Conservation (phyloP, 2,329 filamentous ascomycete species). For the Fusarium algeriense region DNA sequence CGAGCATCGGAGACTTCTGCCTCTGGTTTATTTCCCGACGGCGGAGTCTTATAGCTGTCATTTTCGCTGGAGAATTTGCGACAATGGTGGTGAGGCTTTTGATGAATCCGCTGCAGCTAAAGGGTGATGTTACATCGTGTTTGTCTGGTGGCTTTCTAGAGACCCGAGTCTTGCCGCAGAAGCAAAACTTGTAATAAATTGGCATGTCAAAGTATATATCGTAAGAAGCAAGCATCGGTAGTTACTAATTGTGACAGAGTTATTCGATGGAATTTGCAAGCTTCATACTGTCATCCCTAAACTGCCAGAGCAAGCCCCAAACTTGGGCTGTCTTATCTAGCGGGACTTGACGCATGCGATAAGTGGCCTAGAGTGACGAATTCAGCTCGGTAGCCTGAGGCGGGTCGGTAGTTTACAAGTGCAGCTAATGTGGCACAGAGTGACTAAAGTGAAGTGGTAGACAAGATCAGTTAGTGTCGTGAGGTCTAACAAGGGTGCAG, state of each 20-base stretch:
- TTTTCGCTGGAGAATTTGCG: background rate
- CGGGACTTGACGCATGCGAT: too few species aligned
- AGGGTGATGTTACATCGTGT: background rate
- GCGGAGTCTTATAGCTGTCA: background rate
- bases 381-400: background rate
- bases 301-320: too few species aligned
- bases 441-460: background rate
- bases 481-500: background rate
- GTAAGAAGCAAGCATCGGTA: background rate
- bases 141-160: background rate
- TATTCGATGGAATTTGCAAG: too few species aligned
- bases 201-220: background rate
- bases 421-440: background rate
- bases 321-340: too few species aligned
- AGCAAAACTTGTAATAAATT: background rate
- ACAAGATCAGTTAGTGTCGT: background rate
- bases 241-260: accelerated
- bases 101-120: background rate
- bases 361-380: too few species aligned
- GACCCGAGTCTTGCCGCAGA: background rate
- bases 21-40: background rate
- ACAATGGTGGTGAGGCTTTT: background rate
- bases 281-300: too few species aligned
- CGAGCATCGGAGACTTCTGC: background rate
- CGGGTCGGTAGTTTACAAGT: too few species aligned